Base-by-base conservation (phyloP, 164 flowering plant genomes). In the Aristolochia californica region DNA sequence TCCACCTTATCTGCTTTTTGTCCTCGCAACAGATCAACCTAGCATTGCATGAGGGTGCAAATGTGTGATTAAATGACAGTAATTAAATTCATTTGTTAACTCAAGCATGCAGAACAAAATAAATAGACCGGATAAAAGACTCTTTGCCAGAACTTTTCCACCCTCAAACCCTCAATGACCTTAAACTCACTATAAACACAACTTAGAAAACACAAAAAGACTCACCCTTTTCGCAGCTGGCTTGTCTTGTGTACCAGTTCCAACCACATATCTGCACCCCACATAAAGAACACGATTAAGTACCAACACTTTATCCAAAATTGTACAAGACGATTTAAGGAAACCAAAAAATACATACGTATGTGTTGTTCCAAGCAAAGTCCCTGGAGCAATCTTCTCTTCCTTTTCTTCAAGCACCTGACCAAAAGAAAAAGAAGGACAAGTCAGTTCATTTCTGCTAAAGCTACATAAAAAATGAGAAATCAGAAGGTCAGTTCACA, bases 11-110 rank as follows among this genome's bases (percentile, higher is more conserved):
- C 96, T 50, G 97, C 18, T 58, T 90, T 94, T 53, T 90, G 97
- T 45, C 96, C 93, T 64, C 81, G 84, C n/a, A 94, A 93, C 61
- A 88, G 78, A 78, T 94, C 99, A 78, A 90, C 99, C 99, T 93
- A 78, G 58, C 56, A 58, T 34, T 44, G 54, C 11, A 21, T n/a
- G n/a, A n/a, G n/a, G n/a, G n/a, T n/a, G n/a, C n/a, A n/a, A 12
- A 18, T 2, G 7, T 28, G 7, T 28, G 34, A 28, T 28, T 28
- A 28, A 7, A 28, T 28, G 7, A 28, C 34, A 28, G 34, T 28
- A 28, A 28, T 28, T 28, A 28, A 3, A 28, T 3, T 28, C 3
- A 7, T n/a, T n/a, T n/a, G n/a, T n/a, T n/a, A n/a, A n/a, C n/a
- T n/a, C n/a, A n/a, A n/a, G n/a, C n/a, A n/a, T n/a, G n/a, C n/a